Evolutionary conservation across 495 filamentous ascomycete genomes (phyloP).

Genomic region (Filosporella fistucella): DNA sequence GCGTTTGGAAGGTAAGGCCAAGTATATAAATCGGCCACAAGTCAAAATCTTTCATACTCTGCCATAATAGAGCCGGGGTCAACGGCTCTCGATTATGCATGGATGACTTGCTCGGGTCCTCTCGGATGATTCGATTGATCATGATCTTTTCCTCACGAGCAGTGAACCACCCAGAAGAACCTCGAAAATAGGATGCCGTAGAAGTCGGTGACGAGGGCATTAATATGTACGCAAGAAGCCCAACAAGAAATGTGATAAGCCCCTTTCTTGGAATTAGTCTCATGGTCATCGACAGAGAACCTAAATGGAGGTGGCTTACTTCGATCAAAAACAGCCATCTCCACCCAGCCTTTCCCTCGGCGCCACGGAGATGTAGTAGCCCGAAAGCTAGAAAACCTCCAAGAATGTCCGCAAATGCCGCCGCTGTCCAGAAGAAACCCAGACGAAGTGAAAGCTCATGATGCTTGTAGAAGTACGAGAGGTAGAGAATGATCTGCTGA

Average conservation of each 20-base stretch:
- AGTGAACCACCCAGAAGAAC: constrained; percentile 69
- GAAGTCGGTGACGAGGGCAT: constrained; percentile 72
- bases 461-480: constrained; percentile 74
- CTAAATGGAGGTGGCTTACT: constrained; percentile 21
- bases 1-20: constrained; percentile 53
- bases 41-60: constrained; percentile 60
- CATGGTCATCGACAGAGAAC: not conserved
- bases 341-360: constrained; percentile 65
- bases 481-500: constrained; percentile 46
- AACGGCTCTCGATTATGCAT: constrained; percentile 59
- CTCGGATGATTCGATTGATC: constrained; percentile 67
- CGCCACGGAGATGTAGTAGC: constrained; percentile 60
- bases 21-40: constrained; percentile 56
- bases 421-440: constrained; percentile 66
- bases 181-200: constrained; percentile 58
- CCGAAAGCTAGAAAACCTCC: constrained; percentile 68
- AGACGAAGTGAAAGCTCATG: constrained; percentile 63
- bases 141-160: constrained; percentile 64
- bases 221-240: constrained; percentile 58
- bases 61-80: constrained; percentile 50
- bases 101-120: constrained; percentile 58
- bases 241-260: constrained; percentile 56
- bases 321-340: constrained; percentile 61
- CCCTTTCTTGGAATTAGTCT: constrained; percentile 35
- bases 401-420: constrained; percentile 58